Evolutionary conservation across 345 rosid species (phyloP), one percentile per base, ranked within the genome.

Genomic region (Salix arbutifolia): DNA sequence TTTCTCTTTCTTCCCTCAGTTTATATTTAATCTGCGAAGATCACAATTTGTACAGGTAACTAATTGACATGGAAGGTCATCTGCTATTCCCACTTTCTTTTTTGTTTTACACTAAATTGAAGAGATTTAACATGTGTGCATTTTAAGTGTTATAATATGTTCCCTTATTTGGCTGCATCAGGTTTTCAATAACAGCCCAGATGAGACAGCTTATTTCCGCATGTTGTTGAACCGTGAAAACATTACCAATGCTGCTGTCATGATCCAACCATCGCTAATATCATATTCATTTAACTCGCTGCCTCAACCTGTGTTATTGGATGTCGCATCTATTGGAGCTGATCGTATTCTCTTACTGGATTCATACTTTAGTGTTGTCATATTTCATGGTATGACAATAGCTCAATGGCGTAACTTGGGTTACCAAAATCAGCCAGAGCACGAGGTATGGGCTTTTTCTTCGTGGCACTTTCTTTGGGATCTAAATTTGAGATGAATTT

Each of bases 381-480:
- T 96, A 77, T 96, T 96, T 85, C 97, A 96, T 89, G 98, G 99
- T 74, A 92, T 96, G 99, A 96, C 99, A 48, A 88, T 96, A 86
- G 97, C 99, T 50, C 99, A 96, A 46, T 96, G 99, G 98, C 94
- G 98, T 72, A 93, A 87, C 88, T 81, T 89, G 95, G 99, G 97
- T 56, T 96, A 92, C 85, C 99, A 96, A 83, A 85, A 91, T 82
- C 95, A 96, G 83, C 90, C 95, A 67, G 99, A 94, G 69, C 94
- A 96, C 72, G 88, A 88, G 93, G 99, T 96, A 82, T 71, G 65
- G 65, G 38, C 23, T 48, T 33, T 71, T 50, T n/a, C n/a, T 23
- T 48, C 69, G 8, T 67, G 6, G 44, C 26, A 42, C 50, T 16
- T 69, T 44, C 53, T 52, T 35, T 16, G 70, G 40, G 46, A 38